Evolutionary conservation across 1,284 basidiomycete species (phyloP), one percentile per base, ranked within the genome.

Genomic region (Porogramme epimiltina): DNA sequence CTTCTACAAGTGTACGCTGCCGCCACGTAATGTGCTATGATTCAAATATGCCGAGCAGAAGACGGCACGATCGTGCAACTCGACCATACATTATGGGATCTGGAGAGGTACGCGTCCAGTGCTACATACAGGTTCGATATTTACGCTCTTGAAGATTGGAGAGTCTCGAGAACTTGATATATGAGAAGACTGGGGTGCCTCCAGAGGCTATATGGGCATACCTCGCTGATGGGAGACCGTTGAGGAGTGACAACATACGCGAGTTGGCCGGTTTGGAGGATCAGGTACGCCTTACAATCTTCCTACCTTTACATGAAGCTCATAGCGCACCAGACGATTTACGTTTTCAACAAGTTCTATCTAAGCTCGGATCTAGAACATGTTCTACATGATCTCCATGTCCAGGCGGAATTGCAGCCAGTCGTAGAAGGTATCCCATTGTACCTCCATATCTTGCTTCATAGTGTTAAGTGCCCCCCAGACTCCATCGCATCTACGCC

Each of bases 321-420:
- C 22, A 54, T 37, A 43, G 18, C 20, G 23, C 1, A 8, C 16
- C 52, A 89, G 86, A 78, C 81, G 9, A 87, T 91, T 55, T 91
- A 81, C 62, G 85, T 91, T 3, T 91, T 89, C 71, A 91, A 91
- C 70, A 89, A 89, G 63, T 74, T 79, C 59, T 88, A 87, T 60
- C 75, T 91, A 36, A 87, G 89, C 54, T 73, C 81, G 42, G 83
- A 86, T 47, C 48, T 87, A 28, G 78, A 85, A 2, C 77, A 85
- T 39, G 82, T 88, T 23, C 67, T 90, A 5, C 73, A 68, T 18
- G 76, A 80, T 41, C 74, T 91, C 11, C 75, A 68, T n/a, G 70
- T 81, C n/a, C 77, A 84, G 40, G 73, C 87, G 2, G 73, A 75
- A 10, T 60, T 89, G 19, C 84, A 89, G 57, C 82, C 84, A 15